These are phyloP conservation scores for Cryptococcus hybrid DNA, from an alignment of 1,284 basidiomycete species.

Conservation along the genomic window DNA sequence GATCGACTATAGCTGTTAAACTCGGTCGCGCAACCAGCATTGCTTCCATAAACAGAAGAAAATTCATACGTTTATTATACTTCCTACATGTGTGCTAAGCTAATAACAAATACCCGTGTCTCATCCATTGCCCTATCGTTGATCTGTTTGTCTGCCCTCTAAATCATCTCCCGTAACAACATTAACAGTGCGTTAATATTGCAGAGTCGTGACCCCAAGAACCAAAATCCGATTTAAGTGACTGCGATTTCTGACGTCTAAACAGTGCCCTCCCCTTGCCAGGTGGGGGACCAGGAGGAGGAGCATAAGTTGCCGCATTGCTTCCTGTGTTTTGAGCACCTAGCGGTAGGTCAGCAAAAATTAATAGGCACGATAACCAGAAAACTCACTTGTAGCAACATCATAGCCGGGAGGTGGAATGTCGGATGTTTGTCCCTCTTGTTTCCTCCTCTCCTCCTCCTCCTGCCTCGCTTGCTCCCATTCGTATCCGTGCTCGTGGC, in stretches of 20 bases:
- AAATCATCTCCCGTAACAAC: too few species aligned
- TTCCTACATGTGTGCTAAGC: too few species aligned
- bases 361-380: background rate
- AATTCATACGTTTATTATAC: too few species aligned
- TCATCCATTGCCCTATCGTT: too few species aligned
- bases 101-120: too few species aligned
- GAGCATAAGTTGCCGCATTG: slow-evolving; percentile 17
- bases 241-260: background rate
- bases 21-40: too few species aligned
- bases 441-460: slow-evolving; percentile 29
- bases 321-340: slow-evolving; percentile 18
- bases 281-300: slow-evolving; percentile 35
- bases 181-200: too few species aligned
- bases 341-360: background rate
- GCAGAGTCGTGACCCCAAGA: too few species aligned
- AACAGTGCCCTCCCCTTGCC: background rate
- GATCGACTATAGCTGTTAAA: too few species aligned
- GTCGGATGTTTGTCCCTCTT: slow-evolving; percentile 2
- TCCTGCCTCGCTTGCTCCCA: slow-evolving; percentile 45
- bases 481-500: slow-evolving; percentile 47
- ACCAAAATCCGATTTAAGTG: too few species aligned
- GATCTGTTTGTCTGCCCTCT: too few species aligned
- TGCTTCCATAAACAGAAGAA: too few species aligned
- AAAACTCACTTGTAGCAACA: slow-evolving; percentile 27
- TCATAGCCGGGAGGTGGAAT: slow-evolving; percentile 37